Conservation (phyloP, 345 rosid species). For the Anacardium occidentale region DNA sequence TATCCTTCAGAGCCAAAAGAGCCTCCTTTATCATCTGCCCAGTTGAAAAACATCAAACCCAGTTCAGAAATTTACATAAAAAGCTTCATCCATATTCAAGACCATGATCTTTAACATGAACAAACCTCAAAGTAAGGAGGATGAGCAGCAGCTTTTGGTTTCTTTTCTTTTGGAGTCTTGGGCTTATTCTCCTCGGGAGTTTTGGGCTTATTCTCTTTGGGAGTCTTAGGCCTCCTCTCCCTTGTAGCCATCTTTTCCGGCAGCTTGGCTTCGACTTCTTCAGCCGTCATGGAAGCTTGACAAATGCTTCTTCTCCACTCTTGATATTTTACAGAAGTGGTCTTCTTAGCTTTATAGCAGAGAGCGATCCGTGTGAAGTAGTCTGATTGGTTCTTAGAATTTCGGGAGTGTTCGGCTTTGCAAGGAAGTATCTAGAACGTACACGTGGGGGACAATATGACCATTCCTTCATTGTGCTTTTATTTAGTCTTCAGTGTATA, state of each 20-base stretch:
- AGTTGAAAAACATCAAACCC: not conserved
- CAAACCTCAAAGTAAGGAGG: slow-evolving; percentile 81
- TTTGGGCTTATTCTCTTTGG: slow-evolving; percentile 38
- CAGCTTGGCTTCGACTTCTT: slow-evolving; percentile 40
- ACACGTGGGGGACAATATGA: slow-evolving; percentile 47
- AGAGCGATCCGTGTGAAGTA: slow-evolving; percentile 10
- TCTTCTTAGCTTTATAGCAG: slow-evolving; percentile 34
- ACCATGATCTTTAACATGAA: no score
- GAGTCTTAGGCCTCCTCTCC: slow-evolving; percentile 35
- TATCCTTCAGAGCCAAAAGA: slow-evolving; percentile 54
- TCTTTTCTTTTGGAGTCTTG: slow-evolving; percentile 38
- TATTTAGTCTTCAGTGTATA: no score
- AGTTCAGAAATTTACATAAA: not conserved
- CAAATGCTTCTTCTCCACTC: not conserved
- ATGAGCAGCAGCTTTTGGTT: slow-evolving; percentile 43
- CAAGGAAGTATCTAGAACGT: slow-evolving; percentile 27
- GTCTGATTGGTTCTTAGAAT: slow-evolving; percentile 27
- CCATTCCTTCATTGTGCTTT: slow-evolving; percentile 5
- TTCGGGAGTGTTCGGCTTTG: slow-evolving; percentile 28
- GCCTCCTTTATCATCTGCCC: slow-evolving; percentile 84
- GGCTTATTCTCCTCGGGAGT: slow-evolving; percentile 40
- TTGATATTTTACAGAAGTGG: not conserved
- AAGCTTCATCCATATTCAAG: no score
- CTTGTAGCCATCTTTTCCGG: slow-evolving; percentile 33
- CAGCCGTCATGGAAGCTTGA: slow-evolving; percentile 26